Conservation (phyloP, 1,139 yeast genomes). For the Geotrichum armillariae region DNA sequence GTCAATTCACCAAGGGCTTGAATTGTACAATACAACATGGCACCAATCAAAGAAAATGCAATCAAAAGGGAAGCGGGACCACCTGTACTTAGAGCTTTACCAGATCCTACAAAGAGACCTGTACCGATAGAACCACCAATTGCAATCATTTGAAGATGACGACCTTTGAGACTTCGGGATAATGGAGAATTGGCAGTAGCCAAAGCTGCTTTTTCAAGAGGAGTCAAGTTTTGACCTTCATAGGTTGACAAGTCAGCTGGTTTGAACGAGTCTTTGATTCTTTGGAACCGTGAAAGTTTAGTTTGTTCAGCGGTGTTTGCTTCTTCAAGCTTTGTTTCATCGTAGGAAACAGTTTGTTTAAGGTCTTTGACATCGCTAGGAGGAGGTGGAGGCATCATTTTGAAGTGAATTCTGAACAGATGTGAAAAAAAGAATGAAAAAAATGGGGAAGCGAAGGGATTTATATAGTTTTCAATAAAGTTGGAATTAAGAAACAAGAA, state of each 20-base stretch:
- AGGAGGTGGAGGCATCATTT: too few species aligned
- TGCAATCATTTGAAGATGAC: slow-evolving; percentile 63
- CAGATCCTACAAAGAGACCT: slow-evolving; percentile 68
- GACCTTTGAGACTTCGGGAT: slow-evolving; percentile 43
- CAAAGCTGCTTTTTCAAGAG: slow-evolving; percentile 35
- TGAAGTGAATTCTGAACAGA: too few species aligned
- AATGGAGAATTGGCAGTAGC: slow-evolving; percentile 36
- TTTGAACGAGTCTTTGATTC: slow-evolving; percentile 59
- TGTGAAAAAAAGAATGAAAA: too few species aligned
- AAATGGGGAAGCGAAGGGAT: too few species aligned
- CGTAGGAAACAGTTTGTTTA: too few species aligned
- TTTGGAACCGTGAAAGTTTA: too few species aligned
- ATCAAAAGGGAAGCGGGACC: slow-evolving; percentile 78
- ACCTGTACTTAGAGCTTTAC: slow-evolving; percentile 59
- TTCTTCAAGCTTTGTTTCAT: too few species aligned
- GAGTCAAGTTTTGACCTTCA: slow-evolving; percentile 61
- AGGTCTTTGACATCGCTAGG: too few species aligned
- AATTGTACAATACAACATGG: slow-evolving; percentile 66
- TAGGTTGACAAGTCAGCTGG: slow-evolving; percentile 55
- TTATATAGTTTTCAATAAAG: too few species aligned
- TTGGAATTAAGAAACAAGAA: too few species aligned
- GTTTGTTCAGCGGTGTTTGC: too few species aligned
- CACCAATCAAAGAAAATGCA: slow-evolving; percentile 61
- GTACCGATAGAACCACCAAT: slow-evolving; percentile 79
- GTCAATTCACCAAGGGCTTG: slow-evolving; percentile 79